phyloP scores from a whole-genome alignment of 208 protist genomes.

The Borovskyia barvae region DNA sequence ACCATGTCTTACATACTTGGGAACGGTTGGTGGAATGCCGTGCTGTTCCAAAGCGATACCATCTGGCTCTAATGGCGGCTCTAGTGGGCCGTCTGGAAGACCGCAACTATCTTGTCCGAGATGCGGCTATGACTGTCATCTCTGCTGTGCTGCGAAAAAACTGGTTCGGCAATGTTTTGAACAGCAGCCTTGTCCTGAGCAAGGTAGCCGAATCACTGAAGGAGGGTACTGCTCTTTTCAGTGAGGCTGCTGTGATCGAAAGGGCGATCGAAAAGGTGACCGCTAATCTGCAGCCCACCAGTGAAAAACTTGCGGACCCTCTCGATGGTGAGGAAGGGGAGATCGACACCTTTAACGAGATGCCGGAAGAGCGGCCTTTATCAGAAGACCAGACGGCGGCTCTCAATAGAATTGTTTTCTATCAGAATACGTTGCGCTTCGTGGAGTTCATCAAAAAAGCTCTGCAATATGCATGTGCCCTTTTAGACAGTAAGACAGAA shows the following conservation, averaged over 20 bases:
- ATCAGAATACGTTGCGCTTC: conserved; percentile 73
- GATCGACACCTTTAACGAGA: conserved; percentile 2
- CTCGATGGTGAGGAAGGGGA: conserved; percentile 12
- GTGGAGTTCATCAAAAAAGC: conserved; percentile 61
- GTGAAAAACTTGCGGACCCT: conserved; percentile 23
- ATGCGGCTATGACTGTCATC: conserved; percentile 78
- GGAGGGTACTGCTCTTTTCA: conserved; percentile 32
- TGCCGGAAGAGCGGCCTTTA: conserved; percentile 12
- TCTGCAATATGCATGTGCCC: conserved; percentile 51
- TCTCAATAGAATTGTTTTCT: conserved; percentile 78
- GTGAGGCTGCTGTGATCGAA: conserved; percentile 23
- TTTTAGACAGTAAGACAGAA: conserved; percentile 86
- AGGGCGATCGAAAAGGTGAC: conserved; percentile 26
- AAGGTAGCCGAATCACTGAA: conserved; percentile 45
- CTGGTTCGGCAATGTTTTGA: conserved; percentile 87
- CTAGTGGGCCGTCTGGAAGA: conserved; percentile 79
- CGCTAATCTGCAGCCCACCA: conserved; percentile 43
- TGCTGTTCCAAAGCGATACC: conserved; percentile 76
- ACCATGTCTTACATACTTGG: conserved; percentile 82
- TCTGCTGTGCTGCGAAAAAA: conserved; percentile 64
- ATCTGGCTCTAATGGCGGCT: conserved; percentile 61
- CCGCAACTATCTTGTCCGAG: conserved; percentile 82
- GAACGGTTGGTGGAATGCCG: conserved; percentile 66
- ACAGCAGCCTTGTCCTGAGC: conserved; percentile 36
- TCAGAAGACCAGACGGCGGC: conserved; percentile 47